Conservation (phyloP, 2,329 filamentous ascomycete genomes). For the Neurospora crassa region DNA sequence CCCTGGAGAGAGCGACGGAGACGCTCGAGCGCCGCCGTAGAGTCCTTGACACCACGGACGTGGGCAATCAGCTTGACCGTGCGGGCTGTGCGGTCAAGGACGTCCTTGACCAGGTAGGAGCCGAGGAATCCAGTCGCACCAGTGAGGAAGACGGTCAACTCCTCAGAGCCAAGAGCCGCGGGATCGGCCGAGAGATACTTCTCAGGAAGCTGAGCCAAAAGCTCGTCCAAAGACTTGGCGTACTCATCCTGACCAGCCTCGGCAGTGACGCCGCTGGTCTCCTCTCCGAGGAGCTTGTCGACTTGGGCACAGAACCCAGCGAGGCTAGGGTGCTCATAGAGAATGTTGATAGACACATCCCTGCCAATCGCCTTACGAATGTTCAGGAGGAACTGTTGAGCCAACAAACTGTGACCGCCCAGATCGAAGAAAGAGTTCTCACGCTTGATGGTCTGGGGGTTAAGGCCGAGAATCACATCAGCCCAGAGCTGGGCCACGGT, state of each 20-base stretch:
- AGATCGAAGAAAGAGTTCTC: conserved; percentile 64
- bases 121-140: conserved; percentile 88
- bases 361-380: conserved; percentile 34
- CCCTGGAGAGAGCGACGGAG: conserved; percentile 59
- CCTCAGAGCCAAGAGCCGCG: conserved; percentile 16
- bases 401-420: conserved; percentile 72
- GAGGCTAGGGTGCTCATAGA: conserved; percentile 55
- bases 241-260: conserved; percentile 35
- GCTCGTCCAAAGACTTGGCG: conserved; percentile 37
- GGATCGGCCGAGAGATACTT: conserved; percentile 26
- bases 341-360: conserved; percentile 57
- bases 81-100: conserved; percentile 51
- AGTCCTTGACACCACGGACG: conserved; percentile 57
- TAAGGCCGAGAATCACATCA: conserved; percentile 55
- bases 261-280: conserved; percentile 16
- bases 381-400: conserved; percentile 69
- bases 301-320: conserved; percentile 40
- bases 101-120: conserved; percentile 65
- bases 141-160: conserved; percentile 65
- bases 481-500: conserved; percentile 65
- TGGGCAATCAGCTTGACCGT: conserved; percentile 60
- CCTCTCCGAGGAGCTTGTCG: conserved; percentile 27
- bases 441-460: conserved; percentile 55
- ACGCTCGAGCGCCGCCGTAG: conserved; percentile 50
- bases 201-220: conserved; percentile 30